Evolutionary conservation across 2,329 filamentous ascomycete species (phyloP).

Genomic region (Penicillium sp.): DNA sequence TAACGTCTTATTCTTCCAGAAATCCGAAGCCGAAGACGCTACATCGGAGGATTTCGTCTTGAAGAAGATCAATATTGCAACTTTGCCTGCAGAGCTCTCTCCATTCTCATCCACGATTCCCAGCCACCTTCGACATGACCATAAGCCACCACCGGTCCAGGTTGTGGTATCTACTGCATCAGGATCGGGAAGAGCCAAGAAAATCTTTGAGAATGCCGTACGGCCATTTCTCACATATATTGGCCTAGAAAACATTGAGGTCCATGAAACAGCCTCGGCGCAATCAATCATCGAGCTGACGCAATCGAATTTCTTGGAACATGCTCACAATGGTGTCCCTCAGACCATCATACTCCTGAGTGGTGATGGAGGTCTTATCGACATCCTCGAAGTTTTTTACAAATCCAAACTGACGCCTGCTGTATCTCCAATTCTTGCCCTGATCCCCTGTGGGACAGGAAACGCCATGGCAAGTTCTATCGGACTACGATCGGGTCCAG

Average conservation of each 20-base stretch:
- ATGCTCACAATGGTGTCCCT: slow-evolving; percentile 46
- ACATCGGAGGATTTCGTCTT: slow-evolving; percentile 11
- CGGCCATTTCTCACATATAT: slow-evolving; percentile 53
- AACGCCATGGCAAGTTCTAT: slow-evolving; percentile 46
- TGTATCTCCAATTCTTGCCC: slow-evolving; percentile 53
- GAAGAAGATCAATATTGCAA: slow-evolving; percentile 15
- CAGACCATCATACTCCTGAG: slow-evolving; percentile 74
- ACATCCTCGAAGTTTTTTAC: slow-evolving; percentile 68
- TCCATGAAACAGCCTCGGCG: slow-evolving; percentile 61
- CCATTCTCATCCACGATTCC: slow-evolving; percentile 21
- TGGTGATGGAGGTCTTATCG: slow-evolving; percentile 81
- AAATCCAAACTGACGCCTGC: slow-evolving; percentile 22
- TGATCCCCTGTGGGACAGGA: slow-evolving; percentile 53
- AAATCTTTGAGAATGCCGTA: slow-evolving; percentile 56
- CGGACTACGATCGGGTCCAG: slow-evolving; percentile 28
- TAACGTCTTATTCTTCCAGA: slow-evolving; percentile 27
- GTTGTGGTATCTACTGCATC: slow-evolving; percentile 66
- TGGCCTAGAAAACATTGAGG: slow-evolving; percentile 47
- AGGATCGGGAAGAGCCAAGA: slow-evolving; percentile 56
- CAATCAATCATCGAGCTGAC: slow-evolving; percentile 65
- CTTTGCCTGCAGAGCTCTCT: slow-evolving; percentile 17
- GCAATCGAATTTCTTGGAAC: slow-evolving; percentile 45
- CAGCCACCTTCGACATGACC: slow-evolving; percentile 17
- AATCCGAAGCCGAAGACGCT: not conserved
- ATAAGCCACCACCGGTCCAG: slow-evolving; percentile 40